A percentile compares a stretch with the other conserved stretches of the same genome.
Conservation (phyloP, 2,329 filamentous ascomycete genomes). For the Trichoderma sp. region DNA sequence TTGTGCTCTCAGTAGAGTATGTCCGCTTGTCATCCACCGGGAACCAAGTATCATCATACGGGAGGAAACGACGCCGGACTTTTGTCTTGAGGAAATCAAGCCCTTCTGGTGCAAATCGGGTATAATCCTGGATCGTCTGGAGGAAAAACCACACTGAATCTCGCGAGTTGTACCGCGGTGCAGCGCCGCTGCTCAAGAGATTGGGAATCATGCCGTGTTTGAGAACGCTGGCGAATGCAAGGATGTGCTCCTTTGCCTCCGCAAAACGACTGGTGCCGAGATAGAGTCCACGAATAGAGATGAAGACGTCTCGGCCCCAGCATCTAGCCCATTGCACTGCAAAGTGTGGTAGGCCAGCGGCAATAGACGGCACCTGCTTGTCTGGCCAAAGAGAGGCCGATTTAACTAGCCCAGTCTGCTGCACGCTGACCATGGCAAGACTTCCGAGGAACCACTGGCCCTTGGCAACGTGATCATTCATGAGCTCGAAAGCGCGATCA, state of each 20-base stretch:
- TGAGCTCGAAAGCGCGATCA: slow-evolving; percentile 74
- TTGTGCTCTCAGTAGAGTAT: slow-evolving; percentile 79
- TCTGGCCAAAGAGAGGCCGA: slow-evolving; percentile 89
- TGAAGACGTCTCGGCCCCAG: slow-evolving; percentile 97
- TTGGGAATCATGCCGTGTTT: slow-evolving; percentile 99
- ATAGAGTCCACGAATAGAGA: slow-evolving; percentile 88
- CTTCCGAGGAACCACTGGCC: slow-evolving; percentile 89
- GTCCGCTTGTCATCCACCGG: slow-evolving; percentile 76
- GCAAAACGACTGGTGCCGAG: slow-evolving; percentile 85
- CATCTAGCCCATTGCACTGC: slow-evolving; percentile 91
- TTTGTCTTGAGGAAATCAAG: slow-evolving; percentile 71
- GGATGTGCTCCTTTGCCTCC: slow-evolving; percentile 90
- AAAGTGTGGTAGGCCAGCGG: slow-evolving; percentile 93
- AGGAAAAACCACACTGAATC: slow-evolving; percentile 99
- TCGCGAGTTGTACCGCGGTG: slow-evolving; percentile 90
- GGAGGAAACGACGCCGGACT: slow-evolving; percentile 82
- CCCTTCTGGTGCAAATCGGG: slow-evolving; percentile 77
- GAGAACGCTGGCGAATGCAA: slow-evolving; percentile 90
- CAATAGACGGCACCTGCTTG: slow-evolving; percentile 81
- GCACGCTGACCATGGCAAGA: slow-evolving; percentile 86
- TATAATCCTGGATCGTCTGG: slow-evolving; percentile 94
- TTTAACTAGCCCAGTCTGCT: slow-evolving; percentile 85
- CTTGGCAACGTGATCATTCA: slow-evolving; percentile 73
- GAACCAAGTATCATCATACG: slow-evolving; percentile 97
- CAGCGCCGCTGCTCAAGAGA: slow-evolving; percentile 79